Evolutionary conservation across 129 eudicot genomes (phyloP), one percentile per base, ranked within the genome.

Genomic region (Chrysanthemum lavandulifolium): DNA sequence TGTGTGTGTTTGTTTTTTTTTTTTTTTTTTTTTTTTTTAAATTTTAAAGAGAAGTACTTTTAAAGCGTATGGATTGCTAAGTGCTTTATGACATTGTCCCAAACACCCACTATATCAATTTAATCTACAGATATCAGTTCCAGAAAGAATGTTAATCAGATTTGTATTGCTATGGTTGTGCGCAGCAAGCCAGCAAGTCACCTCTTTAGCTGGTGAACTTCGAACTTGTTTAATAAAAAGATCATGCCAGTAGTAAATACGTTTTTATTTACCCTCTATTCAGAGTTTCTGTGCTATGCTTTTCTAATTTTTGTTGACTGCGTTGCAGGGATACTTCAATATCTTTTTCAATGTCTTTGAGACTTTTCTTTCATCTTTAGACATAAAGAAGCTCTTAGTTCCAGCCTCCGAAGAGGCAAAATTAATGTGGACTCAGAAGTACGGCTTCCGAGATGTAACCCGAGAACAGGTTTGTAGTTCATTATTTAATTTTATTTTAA

Each of bases 341-440:
- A 6, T 80, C 10, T 82, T 94, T 45, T 86, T 85, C 70, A 73
- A 80, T 2, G 84, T 91, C 83, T 86, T 94, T 18, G 93, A 87
- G 86, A 86, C 73, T 59, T 63, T 94, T 69, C 82, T 94, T 5
- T 84, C 92, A 3, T 75, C 60, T 31, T 64, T 87, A 61, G 66
- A 78, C 4, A 78, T 90, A 13, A 86, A 82, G 78, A 87, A 75
- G 65, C 56, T 94, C 45, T 87, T 94, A 74, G 76, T 94, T 59
- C 98, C 98, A 23, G 92, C 98, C 51, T 88, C 91, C 16, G 89
- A 86, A 9, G 86, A 82, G 36, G 93, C 91, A 3, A 79, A 72
- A 63, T 61, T 93, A 36, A 81, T 94, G 67, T 94, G 98, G 98
- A 82, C 79, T 6, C 50, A 79, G 2, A 87, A 81, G 73, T 86